Percentiles rank a stretch among this genome's conserved stretches.
These are phyloP conservation scores for Cordyceps sp. DNA, from an alignment of 2,329 filamentous ascomycete species.

Conservation along the genomic window DNA sequence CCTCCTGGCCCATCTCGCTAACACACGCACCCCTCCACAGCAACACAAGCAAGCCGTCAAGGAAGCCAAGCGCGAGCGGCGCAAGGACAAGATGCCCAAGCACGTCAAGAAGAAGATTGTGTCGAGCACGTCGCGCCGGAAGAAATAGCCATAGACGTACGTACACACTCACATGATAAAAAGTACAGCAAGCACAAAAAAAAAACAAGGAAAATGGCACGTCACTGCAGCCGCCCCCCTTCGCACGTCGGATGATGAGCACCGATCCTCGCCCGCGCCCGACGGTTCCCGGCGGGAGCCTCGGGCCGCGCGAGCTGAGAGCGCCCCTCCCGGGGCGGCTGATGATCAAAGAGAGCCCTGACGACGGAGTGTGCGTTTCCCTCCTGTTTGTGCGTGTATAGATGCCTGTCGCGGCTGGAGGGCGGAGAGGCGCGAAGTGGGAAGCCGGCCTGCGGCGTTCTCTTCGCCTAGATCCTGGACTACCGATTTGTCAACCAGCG, in stretches of 20 bases:
- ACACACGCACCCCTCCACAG: constrained; percentile 14
- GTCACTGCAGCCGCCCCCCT: too few species aligned
- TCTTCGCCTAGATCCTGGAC: too few species aligned
- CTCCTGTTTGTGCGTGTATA: too few species aligned
- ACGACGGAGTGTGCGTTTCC: background rate
- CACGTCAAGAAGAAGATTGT: constrained; percentile 84
- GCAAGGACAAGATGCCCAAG: constrained; percentile 93
- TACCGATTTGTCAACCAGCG: too few species aligned
- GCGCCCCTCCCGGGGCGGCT: constrained; percentile 22
- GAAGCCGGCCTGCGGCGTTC: too few species aligned
- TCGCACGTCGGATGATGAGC: constrained; percentile 1
- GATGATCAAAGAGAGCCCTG: constrained; percentile 35
- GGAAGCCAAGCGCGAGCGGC: constrained; percentile 85
- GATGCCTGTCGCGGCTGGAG: background rate
- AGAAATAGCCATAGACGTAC: constrained; percentile 28
- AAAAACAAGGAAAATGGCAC: too few species aligned
- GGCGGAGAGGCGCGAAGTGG: too few species aligned
- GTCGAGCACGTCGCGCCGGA: constrained; percentile 41
- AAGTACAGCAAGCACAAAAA: too few species aligned
- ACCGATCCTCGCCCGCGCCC: too few species aligned
- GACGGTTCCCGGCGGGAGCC: too few species aligned
- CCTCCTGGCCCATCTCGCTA: background rate
- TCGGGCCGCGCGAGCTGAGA: too few species aligned
- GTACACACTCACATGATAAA: too few species aligned
- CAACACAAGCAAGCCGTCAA: constrained; percentile 79